Percentiles rank a stretch among this genome's conserved stretches.
Evolutionary conservation across 1,284 basidiomycete genomes (phyloP).

Genomic region (Boletellus sp.): DNA sequence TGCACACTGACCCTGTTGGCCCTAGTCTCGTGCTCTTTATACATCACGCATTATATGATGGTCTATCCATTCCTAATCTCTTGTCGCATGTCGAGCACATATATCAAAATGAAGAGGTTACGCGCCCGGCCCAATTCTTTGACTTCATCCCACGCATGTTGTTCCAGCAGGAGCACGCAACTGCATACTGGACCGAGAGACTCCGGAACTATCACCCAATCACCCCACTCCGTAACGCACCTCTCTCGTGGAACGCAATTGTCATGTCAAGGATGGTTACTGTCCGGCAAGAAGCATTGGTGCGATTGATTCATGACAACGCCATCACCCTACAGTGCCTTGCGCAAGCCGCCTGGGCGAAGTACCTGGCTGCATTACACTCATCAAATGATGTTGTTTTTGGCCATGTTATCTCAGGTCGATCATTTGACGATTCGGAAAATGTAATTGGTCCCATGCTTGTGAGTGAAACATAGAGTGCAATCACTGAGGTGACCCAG

Average conservation of each 20-base stretch:
- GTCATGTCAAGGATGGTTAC: conserved; percentile 9
- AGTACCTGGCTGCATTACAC: conserved; percentile 36
- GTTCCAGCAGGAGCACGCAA: conserved; percentile 39
- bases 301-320: conserved; percentile 16
- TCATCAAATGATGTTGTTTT: conserved; percentile 40
- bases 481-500: neutral
- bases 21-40: conserved; percentile 39
- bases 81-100: conserved; percentile 33
- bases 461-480: conserved; percentile 30
- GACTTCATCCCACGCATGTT: conserved; percentile 33
- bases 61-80: conserved; percentile 40
- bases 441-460: conserved; percentile 48
- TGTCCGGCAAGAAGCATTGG: conserved; percentile 12
- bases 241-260: conserved; percentile 8
- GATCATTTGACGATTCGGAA: conserved; percentile 41
- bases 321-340: conserved; percentile 37
- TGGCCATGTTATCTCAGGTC: conserved; percentile 48
- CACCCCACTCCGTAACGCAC: conserved; percentile 11
- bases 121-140: conserved; percentile 33
- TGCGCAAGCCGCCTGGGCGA: conserved; percentile 44
- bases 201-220: conserved; percentile 31
- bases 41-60: conserved; percentile 54
- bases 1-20: conserved; percentile 17
- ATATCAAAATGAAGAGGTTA: conserved; percentile 29
- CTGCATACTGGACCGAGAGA: conserved; percentile 38